Evolutionary conservation across 495 filamentous ascomycete genomes (phyloP).

Genomic region (Aspergillus mulundensis): DNA sequence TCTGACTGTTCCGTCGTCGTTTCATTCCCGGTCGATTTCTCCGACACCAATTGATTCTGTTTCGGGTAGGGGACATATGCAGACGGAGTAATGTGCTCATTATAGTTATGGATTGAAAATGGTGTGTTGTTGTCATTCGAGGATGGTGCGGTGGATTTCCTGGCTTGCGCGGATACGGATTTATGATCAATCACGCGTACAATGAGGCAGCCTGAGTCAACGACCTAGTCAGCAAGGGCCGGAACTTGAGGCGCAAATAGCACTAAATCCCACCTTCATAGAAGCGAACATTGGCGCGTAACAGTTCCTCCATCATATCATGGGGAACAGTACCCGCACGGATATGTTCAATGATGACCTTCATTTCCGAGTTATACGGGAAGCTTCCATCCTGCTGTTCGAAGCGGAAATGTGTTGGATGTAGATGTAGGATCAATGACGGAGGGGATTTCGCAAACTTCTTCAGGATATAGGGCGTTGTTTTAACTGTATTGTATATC

Average conservation of each 20-base stretch:
- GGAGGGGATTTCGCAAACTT: slow-evolving; percentile 75
- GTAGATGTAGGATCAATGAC: slow-evolving; percentile 80
- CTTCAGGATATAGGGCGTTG: slow-evolving; percentile 70
- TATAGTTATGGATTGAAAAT: slow-evolving; percentile 89
- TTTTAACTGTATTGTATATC: slow-evolving; percentile 50
- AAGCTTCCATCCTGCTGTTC: slow-evolving; percentile 93
- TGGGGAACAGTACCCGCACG: slow-evolving; percentile 63
- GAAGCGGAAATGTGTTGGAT: slow-evolving; percentile 83
- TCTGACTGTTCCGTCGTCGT: slow-evolving; percentile 23
- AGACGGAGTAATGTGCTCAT: slow-evolving; percentile 80
- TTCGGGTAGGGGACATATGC: slow-evolving; percentile 76
- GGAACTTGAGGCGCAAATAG: background rate
- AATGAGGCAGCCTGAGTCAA: slow-evolving; percentile 70
- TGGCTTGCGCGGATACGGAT: slow-evolving; percentile 54
- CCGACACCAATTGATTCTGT: slow-evolving; percentile 46
- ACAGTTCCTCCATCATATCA: slow-evolving; percentile 68
- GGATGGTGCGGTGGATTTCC: slow-evolving; percentile 46
- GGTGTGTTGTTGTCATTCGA: slow-evolving; percentile 60
- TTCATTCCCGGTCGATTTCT: slow-evolving; percentile 33
- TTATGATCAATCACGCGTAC: slow-evolving; percentile 86
- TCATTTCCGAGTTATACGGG: slow-evolving; percentile 86
- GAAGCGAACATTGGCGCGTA: slow-evolving; percentile 65
- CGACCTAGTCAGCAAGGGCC: slow-evolving; percentile 7
- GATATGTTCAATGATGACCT: slow-evolving; percentile 74
- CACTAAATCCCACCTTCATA: slow-evolving; percentile 66